Evolutionary conservation across 23 red algal genomes (phyloP).

Genomic region (Gracilaria gracilis): DNA sequence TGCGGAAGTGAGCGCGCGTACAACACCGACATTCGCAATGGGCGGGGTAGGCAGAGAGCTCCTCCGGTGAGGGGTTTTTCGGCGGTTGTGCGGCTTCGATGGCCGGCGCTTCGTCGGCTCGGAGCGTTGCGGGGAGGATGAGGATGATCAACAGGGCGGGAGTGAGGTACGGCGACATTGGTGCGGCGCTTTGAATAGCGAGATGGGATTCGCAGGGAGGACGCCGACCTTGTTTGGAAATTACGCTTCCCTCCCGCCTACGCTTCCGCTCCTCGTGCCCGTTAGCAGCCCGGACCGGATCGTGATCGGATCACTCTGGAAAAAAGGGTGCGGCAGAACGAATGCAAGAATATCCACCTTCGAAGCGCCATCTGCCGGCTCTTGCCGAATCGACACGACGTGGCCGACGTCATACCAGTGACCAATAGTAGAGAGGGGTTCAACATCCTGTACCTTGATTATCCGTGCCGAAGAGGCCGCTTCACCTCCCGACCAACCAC

Average conservation of each 20-base stretch:
- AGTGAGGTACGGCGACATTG: neutral
- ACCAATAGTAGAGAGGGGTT: neutral
- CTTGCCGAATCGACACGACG: constrained; percentile 8
- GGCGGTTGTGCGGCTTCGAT: neutral
- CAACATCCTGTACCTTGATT: neutral
- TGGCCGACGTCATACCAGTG: neutral
- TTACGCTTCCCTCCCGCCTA: too few species aligned
- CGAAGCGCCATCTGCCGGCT: neutral
- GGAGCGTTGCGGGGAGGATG: neutral
- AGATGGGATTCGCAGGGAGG: neutral
- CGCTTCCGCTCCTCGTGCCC: too few species aligned
- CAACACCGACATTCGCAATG: constrained; percentile 32
- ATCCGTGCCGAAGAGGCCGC: neutral
- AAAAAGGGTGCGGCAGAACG: neutral
- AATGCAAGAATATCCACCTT: neutral
- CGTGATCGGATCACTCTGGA: neutral
- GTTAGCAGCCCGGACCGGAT: neutral
- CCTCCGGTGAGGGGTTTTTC: neutral
- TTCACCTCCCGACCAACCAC: neutral
- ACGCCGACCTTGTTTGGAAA: too few species aligned
- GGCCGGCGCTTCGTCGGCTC: neutral
- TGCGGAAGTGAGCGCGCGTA: constrained; percentile 32
- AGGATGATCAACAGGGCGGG: neutral
- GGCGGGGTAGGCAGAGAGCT: constrained; percentile 3
- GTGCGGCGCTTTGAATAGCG: neutral